These are phyloP conservation scores for Botrytis fabae DNA, from an alignment of 2,329 filamentous ascomycete genomes.

Conservation along the genomic window DNA sequence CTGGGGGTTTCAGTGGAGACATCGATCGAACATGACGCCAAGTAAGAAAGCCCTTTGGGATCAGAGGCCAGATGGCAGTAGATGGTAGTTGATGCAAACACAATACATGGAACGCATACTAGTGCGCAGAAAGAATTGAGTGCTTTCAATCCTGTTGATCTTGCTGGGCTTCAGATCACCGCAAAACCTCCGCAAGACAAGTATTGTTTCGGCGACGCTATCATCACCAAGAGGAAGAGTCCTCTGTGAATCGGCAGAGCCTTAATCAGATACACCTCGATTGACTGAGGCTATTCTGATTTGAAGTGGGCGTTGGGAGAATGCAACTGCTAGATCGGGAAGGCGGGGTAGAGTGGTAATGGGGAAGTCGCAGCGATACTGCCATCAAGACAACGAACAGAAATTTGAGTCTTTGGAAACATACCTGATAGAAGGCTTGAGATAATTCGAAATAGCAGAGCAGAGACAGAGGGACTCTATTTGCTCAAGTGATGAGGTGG, in stretches of 20 bases:
- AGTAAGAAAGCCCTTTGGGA: not conserved
- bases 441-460: not conserved
- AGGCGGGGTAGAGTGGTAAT: not conserved
- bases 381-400: not conserved
- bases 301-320: not conserved
- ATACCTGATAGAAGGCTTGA: not conserved
- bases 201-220: not conserved
- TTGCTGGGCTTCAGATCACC: not conserved
- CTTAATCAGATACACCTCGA: not conserved
- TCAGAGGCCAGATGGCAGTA: no score
- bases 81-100: not conserved
- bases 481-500: not conserved
- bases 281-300: not conserved
- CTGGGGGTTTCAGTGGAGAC: not conserved
- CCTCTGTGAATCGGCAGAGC: not conserved
- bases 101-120: not conserved
- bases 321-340: not conserved
- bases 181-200: not conserved
- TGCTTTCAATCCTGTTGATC: not conserved
- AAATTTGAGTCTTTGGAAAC: not conserved
- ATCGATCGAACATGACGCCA: not conserved
- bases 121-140: not conserved
- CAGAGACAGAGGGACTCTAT: slow-evolving; percentile 19
- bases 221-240: slow-evolving; percentile 2
- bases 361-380: not conserved